Evolutionary conservation across 1,284 basidiomycete genomes (phyloP).

Genomic region (Puccinia horiana): DNA sequence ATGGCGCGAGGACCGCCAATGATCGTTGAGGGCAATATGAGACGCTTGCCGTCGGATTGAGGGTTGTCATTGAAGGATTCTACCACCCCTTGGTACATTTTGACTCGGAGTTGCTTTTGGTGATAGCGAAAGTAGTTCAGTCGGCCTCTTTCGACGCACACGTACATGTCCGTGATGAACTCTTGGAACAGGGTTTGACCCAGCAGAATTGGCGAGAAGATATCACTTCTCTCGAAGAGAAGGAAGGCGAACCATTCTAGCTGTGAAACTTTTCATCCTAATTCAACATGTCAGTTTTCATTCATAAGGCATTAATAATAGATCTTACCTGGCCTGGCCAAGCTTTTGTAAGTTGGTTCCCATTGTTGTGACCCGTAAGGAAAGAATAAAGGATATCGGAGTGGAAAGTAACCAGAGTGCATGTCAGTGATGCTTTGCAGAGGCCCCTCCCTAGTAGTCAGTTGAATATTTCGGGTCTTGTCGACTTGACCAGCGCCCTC

Average conservation of each 20-base stretch:
- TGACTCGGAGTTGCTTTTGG: constrained; percentile 53
- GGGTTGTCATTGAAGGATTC: background rate
- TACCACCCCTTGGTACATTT: background rate
- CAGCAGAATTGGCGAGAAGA: constrained; percentile 57
- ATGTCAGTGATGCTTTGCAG: background rate
- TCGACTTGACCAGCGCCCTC: background rate
- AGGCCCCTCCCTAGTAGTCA: background rate
- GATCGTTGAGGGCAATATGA: constrained; percentile 59
- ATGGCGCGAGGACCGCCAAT: constrained; percentile 58
- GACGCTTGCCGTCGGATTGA: constrained; percentile 37
- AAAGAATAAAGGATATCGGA: constrained; percentile 21
- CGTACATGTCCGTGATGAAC: constrained; percentile 12
- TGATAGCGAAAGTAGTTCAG: background rate
- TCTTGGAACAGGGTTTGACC: constrained; percentile 51
- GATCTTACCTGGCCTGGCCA: constrained; percentile 55
- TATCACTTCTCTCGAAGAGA: background rate
- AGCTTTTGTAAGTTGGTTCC: background rate
- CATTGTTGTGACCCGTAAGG: background rate
- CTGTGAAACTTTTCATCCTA: constrained; percentile 53
- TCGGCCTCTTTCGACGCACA: background rate
- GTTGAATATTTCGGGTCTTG: background rate
- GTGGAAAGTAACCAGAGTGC: constrained; percentile 15
- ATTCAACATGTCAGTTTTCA: background rate
- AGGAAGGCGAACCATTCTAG: constrained; percentile 23
- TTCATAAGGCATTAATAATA: constrained; percentile 52